Evolutionary conservation across 2,329 filamentous ascomycete genomes (phyloP), one percentile per base, ranked within the genome.

Genomic region (Zymoseptoria brevis): DNA sequence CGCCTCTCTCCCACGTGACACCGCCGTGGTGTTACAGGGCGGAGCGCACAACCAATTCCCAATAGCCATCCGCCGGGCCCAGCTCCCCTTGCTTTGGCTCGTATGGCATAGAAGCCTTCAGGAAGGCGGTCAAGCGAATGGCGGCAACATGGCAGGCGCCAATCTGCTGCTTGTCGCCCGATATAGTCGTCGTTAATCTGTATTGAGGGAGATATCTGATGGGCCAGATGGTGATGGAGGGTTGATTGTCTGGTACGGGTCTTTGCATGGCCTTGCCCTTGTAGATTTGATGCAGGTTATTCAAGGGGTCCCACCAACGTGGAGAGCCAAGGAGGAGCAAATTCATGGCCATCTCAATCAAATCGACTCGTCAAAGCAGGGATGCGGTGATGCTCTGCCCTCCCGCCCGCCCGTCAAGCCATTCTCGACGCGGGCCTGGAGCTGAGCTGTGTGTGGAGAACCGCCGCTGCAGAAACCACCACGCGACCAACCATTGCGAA

Each of bases 91-190:
- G 61, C 60, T 62, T 61, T 58, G 60, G 59, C 55, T 56, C 59
- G 57, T 58, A 53, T 60, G 55, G 57, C 56, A 30, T 52, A 50
- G 24, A 58, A 57, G 59, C 57, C 59, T 51, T 60, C 55, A 58
- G 58, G 62, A 62, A 61, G 62, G 64, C 66, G 63, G 62, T 69
- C 19, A 50, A 52, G 59, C 57, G 63, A 60, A 51, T 49, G 58
- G 54, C 56, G 60, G 60, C 51, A 67, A 65, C 65, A 63, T 68
- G 67, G 66, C 65, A 62, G 66, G 62, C 66, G 35, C 16, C 35
- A 45, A 45, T 13, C 16, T 16, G 35, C 13, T 45, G 35, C 35
- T n/a, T 5, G 5, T 16, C 35, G 35, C 35, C 35, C 35, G 35
- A 45, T 45, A 5, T 45, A 45, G 13, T 45, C 35, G 35, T 45